phyloP scores from a whole-genome alignment of 768 basidiomycete genomes.

The Mycena crocata region DNA sequence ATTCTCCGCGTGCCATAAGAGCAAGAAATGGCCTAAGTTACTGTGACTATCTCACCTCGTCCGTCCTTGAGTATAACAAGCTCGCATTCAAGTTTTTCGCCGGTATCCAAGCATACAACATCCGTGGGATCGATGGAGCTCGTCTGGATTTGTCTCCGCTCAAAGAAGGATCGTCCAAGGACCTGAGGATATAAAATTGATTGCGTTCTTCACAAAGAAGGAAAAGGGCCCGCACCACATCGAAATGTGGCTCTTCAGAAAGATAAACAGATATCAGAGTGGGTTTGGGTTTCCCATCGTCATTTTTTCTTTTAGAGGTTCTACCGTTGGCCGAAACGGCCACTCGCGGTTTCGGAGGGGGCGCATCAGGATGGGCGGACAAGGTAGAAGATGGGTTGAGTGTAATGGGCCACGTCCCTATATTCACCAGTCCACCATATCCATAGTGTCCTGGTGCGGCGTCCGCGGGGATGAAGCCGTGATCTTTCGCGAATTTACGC shows the following conservation, averaged over 20 bases:
- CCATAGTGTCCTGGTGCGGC: slow-evolving; percentile 93
- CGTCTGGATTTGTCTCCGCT: slow-evolving; percentile 84
- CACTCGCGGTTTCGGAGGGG: slow-evolving; percentile 28
- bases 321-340: slow-evolving; percentile 22
- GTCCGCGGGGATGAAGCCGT: slow-evolving; percentile 89
- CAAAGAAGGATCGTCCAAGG: slow-evolving; percentile 87
- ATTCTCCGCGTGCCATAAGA: not conserved
- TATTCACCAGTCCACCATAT: slow-evolving; percentile 89
- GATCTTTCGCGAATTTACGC: slow-evolving; percentile 87
- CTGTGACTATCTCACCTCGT: slow-evolving; percentile 88
- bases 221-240: too few species aligned
- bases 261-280: slow-evolving; percentile 79
- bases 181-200: too few species aligned
- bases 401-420: slow-evolving; percentile 91
- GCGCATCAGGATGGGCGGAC: slow-evolving; percentile 42
- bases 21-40: slow-evolving; percentile 62
- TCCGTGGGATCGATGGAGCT: slow-evolving; percentile 89
- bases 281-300: slow-evolving; percentile 48
- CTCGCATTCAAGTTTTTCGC: slow-evolving; percentile 92
- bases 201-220: too few species aligned
- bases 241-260: slow-evolving; percentile 95
- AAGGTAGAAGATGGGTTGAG: slow-evolving; percentile 58
- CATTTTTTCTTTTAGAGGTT: slow-evolving; percentile 26
- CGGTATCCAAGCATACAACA: slow-evolving; percentile 91
- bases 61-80: slow-evolving; percentile 93